Evolutionary conservation across 140 eudicot genomes (phyloP), one percentile per base, ranked within the genome.

Genomic region (Flaveria floridana): DNA sequence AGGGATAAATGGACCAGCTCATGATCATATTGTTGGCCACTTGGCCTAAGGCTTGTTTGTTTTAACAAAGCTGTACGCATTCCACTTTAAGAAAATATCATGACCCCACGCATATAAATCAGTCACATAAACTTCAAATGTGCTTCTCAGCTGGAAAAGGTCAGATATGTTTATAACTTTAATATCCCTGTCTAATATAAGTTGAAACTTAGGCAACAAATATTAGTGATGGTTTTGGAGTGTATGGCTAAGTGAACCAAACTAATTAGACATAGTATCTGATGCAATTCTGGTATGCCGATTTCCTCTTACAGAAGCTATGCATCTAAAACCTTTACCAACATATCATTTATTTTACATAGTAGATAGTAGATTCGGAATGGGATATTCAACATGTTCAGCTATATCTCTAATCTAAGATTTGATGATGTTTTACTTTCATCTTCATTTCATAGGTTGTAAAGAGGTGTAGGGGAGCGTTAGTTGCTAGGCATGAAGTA

Each of bases 221-320:
- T 71, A 34, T 71, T 30, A n/a, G 76, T 30, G 30, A 34, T 34
- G 39, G 56, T 56, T 72, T 19, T 10, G n/a, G 11, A 34, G 37
- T 30, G 28, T 71, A 71, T 30, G 63, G 53, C 67, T 56, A 20
- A 19, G 3, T 72, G 53, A 6, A 58, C 55, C 76, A 19, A 20
- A 55, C 18, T 72, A 37, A 37, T 56, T 53, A 3, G 19, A 71
- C 52, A 26, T 57, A 71, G 68, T 15, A 39, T 67, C 37, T 39
- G 30, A 62, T 62, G 44, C 68, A 62, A 62, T 63, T 63, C 68
- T 30, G 68, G 46, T 63, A 63, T 1, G 46, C 30, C 28, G 12
- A 3, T 14, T 63, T 26, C 46, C 20, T 28, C 6, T 18, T 14
- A 63, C 68, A 14, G 12, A 63, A 26, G 68, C 11, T 63, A 63